Evolutionary conservation across 2,329 filamentous ascomycete genomes (phyloP).

Genomic region (Colletotrichum lentis): DNA sequence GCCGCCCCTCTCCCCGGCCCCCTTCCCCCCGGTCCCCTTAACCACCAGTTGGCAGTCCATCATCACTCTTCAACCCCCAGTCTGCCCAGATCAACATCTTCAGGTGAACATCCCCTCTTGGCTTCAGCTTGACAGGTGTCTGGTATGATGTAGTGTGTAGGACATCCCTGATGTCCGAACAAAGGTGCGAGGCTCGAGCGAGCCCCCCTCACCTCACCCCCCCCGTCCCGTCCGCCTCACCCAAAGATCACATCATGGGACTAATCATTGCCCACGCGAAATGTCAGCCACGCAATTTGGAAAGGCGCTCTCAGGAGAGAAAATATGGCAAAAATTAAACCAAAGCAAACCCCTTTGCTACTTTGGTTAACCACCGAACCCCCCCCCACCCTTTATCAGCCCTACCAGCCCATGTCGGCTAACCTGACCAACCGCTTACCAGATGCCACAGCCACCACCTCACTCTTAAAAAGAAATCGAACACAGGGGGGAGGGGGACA

Average conservation of each 20-base stretch:
- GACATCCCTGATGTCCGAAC: no score
- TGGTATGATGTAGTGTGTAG: no score
- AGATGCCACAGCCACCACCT: neutral
- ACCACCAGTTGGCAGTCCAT: neutral
- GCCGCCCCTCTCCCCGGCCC: neutral
- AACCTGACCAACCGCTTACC: constrained; percentile 12
- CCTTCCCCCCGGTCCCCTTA: no score
- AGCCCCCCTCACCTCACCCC: no score
- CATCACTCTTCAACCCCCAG: neutral
- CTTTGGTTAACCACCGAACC: neutral
- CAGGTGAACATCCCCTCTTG: constrained; percentile 1
- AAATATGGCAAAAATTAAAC: no score
- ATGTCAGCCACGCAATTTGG: constrained; percentile 3
- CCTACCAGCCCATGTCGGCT: constrained; percentile 16
- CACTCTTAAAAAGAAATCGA: no score
- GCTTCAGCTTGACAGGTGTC: neutral
- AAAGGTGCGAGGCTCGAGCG: no score
- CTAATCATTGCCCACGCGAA: neutral
- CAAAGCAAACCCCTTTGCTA: neutral
- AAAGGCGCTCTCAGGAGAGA: neutral
- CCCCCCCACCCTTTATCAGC: constrained; percentile 24
- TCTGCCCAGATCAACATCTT: constrained; percentile 4
- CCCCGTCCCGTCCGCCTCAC: constrained; percentile 7
- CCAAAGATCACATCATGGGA: neutral
- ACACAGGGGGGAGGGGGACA: neutral